phyloP scores from a whole-genome alignment of 2,329 filamentous ascomycete genomes.

The Lomentospora prolificans region DNA sequence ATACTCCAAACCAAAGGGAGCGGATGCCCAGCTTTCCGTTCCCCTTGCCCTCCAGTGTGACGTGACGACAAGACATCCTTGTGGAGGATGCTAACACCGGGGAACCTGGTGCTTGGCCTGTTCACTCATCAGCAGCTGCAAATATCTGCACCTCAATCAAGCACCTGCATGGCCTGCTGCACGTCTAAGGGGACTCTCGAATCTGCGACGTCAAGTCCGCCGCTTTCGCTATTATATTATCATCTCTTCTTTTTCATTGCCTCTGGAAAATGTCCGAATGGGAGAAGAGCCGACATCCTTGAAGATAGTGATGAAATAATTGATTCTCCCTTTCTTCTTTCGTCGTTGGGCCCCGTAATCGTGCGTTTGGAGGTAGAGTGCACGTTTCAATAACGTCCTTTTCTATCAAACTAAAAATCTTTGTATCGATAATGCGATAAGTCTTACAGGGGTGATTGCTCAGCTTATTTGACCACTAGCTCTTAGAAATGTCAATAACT shows the following conservation, averaged over 20 bases:
- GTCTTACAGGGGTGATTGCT: too few relatives aligned
- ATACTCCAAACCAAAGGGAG: neutral
- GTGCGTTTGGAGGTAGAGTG: neutral
- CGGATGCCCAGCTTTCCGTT: neutral
- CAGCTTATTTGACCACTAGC: too few relatives aligned
- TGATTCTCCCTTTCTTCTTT: neutral
- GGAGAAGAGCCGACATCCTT: neutral
- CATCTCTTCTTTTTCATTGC: neutral
- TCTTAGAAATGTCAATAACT: too few relatives aligned
- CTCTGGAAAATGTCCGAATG: neutral
- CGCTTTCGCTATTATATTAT: neutral
- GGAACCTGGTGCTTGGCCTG: neutral
- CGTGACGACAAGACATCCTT: neutral
- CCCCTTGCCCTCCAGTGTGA: neutral
- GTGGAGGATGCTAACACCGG: neutral
- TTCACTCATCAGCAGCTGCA: neutral
- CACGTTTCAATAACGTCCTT: neutral
- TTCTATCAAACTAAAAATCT: too few relatives aligned
- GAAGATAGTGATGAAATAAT: neutral
- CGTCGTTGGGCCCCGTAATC: neutral
- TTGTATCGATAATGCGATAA: too few relatives aligned
- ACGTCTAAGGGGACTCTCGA: neutral
- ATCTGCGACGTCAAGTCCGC: neutral
- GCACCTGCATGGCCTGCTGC: neutral
- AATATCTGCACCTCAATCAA: neutral